Evolutionary conservation across 352 stramenopile species (phyloP).

Genomic region (Globisporangium lucens): DNA sequence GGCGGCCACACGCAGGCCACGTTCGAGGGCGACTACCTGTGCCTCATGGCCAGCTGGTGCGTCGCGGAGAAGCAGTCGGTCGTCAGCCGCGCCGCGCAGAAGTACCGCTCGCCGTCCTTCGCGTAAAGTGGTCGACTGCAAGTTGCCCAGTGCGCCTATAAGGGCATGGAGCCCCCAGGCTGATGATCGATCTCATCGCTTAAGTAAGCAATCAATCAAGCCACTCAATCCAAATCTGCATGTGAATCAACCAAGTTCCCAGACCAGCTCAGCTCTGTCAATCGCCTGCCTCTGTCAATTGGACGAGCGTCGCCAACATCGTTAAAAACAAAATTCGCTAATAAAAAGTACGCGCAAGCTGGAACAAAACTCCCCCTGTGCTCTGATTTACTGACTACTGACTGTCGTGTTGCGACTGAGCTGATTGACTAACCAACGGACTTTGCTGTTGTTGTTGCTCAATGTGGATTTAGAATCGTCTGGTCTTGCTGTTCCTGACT

Average conservation of each 20-base stretch:
- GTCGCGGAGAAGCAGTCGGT: conserved; percentile 33
- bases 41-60: conserved; percentile 78
- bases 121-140: conserved; percentile 28
- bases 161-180: neutral
- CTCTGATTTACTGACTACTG: neutral
- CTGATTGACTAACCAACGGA: neutral
- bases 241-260: neutral
- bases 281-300: neutral
- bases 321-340: conserved; percentile 1
- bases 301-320: neutral
- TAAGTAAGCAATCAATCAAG: neutral
- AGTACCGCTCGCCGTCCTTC: conserved; percentile 76
- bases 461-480: neutral
- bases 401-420: neutral
- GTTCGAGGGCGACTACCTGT: conserved; percentile 85
- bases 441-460: neutral
- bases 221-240: neutral
- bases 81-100: conserved; percentile 48
- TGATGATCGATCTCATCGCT: neutral
- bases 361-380: neutral
- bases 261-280: neutral
- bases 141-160: neutral
- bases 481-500: neutral
- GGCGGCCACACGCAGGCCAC: conserved; percentile 81
- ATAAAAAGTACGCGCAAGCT: conserved; percentile 9